Evolutionary conservation across 2,329 filamentous ascomycete genomes (phyloP).

Genomic region (Aschersonia sp.): DNA sequence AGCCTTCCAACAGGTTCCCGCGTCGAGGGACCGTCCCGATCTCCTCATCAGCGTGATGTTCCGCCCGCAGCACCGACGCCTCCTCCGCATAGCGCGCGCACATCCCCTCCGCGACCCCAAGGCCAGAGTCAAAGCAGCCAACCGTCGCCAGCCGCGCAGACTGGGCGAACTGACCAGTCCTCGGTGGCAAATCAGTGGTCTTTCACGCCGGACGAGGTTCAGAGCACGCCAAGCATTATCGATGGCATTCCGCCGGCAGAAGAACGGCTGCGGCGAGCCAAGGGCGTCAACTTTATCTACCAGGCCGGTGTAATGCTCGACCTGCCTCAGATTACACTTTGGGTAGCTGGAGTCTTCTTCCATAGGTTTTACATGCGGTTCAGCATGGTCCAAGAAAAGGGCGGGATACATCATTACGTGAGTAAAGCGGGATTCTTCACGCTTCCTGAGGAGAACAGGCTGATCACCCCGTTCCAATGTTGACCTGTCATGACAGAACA

Average conservation of each 20-base stretch:
- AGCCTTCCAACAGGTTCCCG: slow-evolving; percentile 20
- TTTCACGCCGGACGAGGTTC: slow-evolving; percentile 71
- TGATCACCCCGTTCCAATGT: not conserved
- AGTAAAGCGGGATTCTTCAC: slow-evolving; percentile 15
- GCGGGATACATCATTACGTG: slow-evolving; percentile 82
- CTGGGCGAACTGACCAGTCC: slow-evolving; percentile 21
- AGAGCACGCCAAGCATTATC: slow-evolving; percentile 68
- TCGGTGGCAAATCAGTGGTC: slow-evolving; percentile 59
- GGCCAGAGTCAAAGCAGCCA: slow-evolving; percentile 27
- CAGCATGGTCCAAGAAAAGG: slow-evolving; percentile 62
- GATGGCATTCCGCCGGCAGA: slow-evolving; percentile 66
- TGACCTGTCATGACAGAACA: slow-evolving; percentile 36
- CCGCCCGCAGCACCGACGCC: slow-evolving; percentile 49
- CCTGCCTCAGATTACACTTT: slow-evolving; percentile 80
- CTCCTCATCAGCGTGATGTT: slow-evolving; percentile 38
- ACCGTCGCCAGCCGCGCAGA: slow-evolving; percentile 24
- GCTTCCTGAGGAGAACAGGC: not conserved
- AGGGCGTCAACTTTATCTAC: slow-evolving; percentile 92
- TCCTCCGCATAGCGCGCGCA: slow-evolving; percentile 38
- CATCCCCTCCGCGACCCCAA: slow-evolving; percentile 37
- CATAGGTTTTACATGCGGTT: slow-evolving; percentile 91
- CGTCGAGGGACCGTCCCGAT: slow-evolving; percentile 31
- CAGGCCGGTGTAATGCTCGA: slow-evolving; percentile 89
- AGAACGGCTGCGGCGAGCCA: slow-evolving; percentile 68
- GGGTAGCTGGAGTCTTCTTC: slow-evolving; percentile 86